Conservation (phyloP, 345 rosid genomes). For the Eucalyptus urophylla region DNA sequence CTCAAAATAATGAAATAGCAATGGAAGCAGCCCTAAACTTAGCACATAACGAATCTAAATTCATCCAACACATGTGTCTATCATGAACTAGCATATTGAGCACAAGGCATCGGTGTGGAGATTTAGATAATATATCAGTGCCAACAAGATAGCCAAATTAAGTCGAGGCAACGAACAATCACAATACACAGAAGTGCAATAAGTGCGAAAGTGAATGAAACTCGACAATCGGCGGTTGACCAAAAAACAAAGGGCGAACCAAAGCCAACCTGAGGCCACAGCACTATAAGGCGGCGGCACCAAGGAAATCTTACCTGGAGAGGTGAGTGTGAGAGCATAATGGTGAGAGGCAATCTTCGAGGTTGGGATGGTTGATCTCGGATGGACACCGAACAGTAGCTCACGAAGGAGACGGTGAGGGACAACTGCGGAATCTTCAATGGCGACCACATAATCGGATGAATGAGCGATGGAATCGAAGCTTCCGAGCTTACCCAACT, state of each 20-base stretch:
- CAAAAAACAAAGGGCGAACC: background rate
- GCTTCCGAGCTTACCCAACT: too few relatives aligned
- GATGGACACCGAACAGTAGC: rapidly evolving
- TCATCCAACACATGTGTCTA: background rate
- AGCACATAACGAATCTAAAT: background rate
- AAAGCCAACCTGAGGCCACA: background rate
- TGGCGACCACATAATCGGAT: rapidly evolving
- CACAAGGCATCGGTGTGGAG: background rate
- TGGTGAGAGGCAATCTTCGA: rapidly evolving
- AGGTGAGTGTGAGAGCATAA: too few relatives aligned
- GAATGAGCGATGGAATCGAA: too few relatives aligned
- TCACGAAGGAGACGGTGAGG: rapidly evolving
- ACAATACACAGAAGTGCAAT: too few relatives aligned
- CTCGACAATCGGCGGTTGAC: too few relatives aligned
- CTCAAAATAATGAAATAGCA: background rate
- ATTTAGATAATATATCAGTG: background rate
- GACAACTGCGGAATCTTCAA: rapidly evolving
- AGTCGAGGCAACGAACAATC: background rate
- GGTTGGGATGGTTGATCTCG: too few relatives aligned
- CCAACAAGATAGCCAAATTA: background rate
- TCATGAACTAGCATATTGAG: background rate
- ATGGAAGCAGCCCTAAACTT: background rate
- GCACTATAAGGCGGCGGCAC: background rate
- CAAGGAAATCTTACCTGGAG: too few relatives aligned
- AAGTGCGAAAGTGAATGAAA: background rate